Percentiles rank a stretch among this genome's conserved stretches.
These are phyloP conservation scores for Tylopilus plumbeoviolaceoides DNA, from an alignment of 768 basidiomycete species.

Conservation along the genomic window DNA sequence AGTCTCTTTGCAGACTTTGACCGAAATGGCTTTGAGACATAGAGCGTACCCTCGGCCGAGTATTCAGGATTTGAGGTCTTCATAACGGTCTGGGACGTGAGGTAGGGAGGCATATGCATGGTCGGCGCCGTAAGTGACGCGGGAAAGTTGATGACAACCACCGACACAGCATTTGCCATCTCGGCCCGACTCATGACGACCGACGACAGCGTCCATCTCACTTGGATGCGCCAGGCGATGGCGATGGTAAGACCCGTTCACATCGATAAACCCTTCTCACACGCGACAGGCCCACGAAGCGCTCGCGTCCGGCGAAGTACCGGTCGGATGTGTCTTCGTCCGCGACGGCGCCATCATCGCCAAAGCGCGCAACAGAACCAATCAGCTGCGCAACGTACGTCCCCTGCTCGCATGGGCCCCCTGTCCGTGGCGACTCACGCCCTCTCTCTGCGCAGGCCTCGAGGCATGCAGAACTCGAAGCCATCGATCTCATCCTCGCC, in stretches of 20 bases:
- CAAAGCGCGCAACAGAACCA: constrained; percentile 87
- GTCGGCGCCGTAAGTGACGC: neutral
- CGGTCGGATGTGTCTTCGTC: constrained; percentile 95
- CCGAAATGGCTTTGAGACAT: constrained; percentile 73
- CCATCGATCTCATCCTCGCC: constrained; percentile 82
- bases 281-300: constrained; percentile 78
- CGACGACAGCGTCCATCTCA: constrained; percentile 32
- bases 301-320: constrained; percentile 79
- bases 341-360: constrained; percentile 75
- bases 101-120: too few species aligned
- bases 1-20: constrained; percentile 73
- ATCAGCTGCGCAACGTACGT: constrained; percentile 85
- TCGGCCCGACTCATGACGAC: neutral
- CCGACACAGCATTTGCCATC: neutral
- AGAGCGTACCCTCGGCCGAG: constrained; percentile 61
- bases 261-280: constrained; percentile 1
- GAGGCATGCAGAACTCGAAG: constrained; percentile 95
- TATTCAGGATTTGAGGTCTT: constrained; percentile 23
- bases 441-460: constrained; percentile 61
- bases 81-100: constrained; percentile 6
- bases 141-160: constrained; percentile 6
- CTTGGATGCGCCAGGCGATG: constrained; percentile 84
- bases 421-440: neutral
- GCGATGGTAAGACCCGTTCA: constrained; percentile 53
- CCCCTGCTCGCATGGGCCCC: neutral